Evolutionary conservation across 805 yeast species (phyloP), one percentile per base, ranked within the genome.

Genomic region (Myxozyma neglecta): DNA sequence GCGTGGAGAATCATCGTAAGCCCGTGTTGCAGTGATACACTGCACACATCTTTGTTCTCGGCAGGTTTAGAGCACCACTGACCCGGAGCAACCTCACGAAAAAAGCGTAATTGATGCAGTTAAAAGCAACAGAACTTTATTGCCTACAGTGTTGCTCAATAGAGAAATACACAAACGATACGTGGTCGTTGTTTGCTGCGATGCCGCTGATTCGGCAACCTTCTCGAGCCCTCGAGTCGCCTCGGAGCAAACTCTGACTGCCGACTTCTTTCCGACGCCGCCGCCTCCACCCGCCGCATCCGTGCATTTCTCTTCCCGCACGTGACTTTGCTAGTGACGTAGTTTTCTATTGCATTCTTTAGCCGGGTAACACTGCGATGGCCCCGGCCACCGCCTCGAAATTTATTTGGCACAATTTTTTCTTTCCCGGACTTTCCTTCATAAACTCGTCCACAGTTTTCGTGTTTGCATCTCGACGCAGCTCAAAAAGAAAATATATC

Each of bases 331-430:
- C 9, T 56, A 32, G 64, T 56, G 57, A 56, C 57, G 64, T 56
- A 36, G 65, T 39, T 57, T 57, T 61, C 65, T 57, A 61, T 34
- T 24, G 57, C 39, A 6, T 61, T 61, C 65, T 59, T 58, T 62
- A 57, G 49, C 65, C 65, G 65, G 65, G 65, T 57, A 57, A 57
- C 51, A 6, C 49, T 11, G 37, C 18, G 35, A 32, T 32, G 42
- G 40, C 34, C 39, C 60, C 51, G 43, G 53, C n/a, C 52, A 10
- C 45, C n/a, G 51, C 43, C 51, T 39, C 46, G 20, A n/a, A 50
- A 42, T 50, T 50, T 57, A 35, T 53, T 44, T 5, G 45, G 35
- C 56, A 51, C 52, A 51, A 51, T 57, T 45, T 57, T 52, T 42
- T 58, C 48, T 34, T 52, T 20, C 36, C 40, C 24, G 42, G 43